Evolutionary conservation across 257 asterid genomes (phyloP).

Genomic region (Fraxinus anomala): DNA sequence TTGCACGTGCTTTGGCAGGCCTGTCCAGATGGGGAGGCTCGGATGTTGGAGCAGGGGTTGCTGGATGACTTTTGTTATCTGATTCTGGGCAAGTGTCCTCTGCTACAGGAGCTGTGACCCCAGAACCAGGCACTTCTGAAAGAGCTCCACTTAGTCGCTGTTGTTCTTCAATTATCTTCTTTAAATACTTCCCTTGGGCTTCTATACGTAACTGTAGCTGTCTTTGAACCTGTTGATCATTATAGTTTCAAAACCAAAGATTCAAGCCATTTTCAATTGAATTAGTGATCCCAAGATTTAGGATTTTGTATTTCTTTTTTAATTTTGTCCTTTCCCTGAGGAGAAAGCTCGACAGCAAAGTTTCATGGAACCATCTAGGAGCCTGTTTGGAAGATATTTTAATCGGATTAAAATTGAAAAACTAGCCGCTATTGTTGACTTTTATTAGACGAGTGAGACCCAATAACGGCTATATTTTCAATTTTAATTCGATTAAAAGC

Average conservation of each 20-base stretch:
- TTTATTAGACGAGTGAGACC: no score
- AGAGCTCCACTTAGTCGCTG: conserved; percentile 77
- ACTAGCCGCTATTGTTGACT: no score
- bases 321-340: not conserved
- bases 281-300: not conserved
- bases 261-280: not conserved
- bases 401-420: no score
- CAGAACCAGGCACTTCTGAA: conserved; percentile 59
- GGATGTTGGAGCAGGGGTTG: conserved; percentile 76
- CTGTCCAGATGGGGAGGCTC: conserved; percentile 59
- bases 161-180: conserved; percentile 93
- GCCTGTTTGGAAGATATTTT: no score
- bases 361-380: not conserved
- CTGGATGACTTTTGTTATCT: conserved; percentile 60
- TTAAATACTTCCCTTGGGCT: conserved; percentile 91
- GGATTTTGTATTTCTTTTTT: not conserved
- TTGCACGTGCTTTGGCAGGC: conserved; percentile 43
- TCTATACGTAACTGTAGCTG: conserved; percentile 89
- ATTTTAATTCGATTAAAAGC: no score
- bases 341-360: not conserved
- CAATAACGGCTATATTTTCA: no score
- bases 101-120: conserved; percentile 36
- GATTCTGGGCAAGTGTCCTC: conserved; percentile 46
- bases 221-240: conserved; percentile 70
- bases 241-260: not conserved